A percentile compares a stretch with the other conserved stretches of the same genome.
These are phyloP conservation scores for Moesziomyces sp. DNA, from an alignment of 1,284 basidiomycete species.

Conservation along the genomic window DNA sequence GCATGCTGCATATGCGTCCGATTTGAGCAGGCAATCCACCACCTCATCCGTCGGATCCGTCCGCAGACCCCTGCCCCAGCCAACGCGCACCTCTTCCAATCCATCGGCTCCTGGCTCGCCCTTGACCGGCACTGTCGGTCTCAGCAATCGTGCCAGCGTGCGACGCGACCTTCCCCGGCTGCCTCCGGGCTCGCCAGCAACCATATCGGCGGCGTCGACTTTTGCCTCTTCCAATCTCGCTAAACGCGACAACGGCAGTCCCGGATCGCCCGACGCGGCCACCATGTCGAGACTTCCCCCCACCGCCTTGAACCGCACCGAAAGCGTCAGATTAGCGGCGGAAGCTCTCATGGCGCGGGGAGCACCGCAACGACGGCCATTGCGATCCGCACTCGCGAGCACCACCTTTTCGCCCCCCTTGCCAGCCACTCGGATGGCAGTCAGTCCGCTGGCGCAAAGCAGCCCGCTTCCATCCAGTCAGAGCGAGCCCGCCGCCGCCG, in stretches of 20 bases:
- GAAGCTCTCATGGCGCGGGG: slow-evolving; percentile 60
- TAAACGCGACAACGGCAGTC: slow-evolving; percentile 19
- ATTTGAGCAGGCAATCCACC: slow-evolving; percentile 43
- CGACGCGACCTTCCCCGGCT: slow-evolving; percentile 40
- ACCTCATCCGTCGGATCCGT: slow-evolving; percentile 40
- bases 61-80: slow-evolving; percentile 42
- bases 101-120: slow-evolving; percentile 38
- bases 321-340: slow-evolving; percentile 57
- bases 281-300: slow-evolving; percentile 28
- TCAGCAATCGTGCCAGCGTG: slow-evolving; percentile 31
- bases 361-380: slow-evolving; percentile 44
- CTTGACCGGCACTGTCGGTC: slow-evolving; percentile 9
- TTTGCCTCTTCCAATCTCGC: slow-evolving; percentile 19
- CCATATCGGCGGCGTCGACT: slow-evolving; percentile 25
- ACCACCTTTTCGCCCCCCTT: slow-evolving; percentile 44
- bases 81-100: slow-evolving; percentile 40
- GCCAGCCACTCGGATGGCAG: slow-evolving; percentile 19
- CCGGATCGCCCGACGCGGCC: slow-evolving; percentile 23
- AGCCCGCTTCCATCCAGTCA: slow-evolving; percentile 30
- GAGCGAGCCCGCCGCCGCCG: slow-evolving; percentile 33
- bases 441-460: slow-evolving; percentile 8
- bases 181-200: slow-evolving; percentile 35
- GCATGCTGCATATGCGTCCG: slow-evolving; percentile 19
- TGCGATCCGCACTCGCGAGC: slow-evolving; percentile 37
- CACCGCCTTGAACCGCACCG: slow-evolving; percentile 43